phyloP scores from a whole-genome alignment of 1,284 basidiomycete species.

The Tilletia horrida region DNA sequence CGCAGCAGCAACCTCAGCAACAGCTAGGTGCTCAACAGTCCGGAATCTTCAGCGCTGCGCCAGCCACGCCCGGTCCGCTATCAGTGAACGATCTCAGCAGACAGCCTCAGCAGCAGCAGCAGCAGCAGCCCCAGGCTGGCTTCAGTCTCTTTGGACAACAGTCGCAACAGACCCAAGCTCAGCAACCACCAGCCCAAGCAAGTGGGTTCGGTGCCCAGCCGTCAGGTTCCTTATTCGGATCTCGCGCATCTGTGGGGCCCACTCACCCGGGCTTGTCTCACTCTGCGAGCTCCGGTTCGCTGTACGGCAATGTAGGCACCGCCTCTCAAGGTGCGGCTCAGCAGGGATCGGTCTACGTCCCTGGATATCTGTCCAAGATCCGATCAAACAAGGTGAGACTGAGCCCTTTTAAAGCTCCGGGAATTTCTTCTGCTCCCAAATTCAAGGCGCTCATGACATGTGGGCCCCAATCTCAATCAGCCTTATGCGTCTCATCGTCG shows the following conservation, averaged over 20 bases:
- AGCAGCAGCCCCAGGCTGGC: slow-evolving; percentile 6
- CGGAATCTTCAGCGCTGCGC: neutral
- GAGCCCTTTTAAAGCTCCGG: too few species aligned
- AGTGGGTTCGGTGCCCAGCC: neutral
- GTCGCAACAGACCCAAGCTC: neutral
- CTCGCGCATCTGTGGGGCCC: neutral
- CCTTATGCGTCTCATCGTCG: slow-evolving; percentile 12
- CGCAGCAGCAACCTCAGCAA: neutral
- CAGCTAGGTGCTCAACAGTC: neutral
- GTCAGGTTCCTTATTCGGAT: neutral
- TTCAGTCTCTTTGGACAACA: slow-evolving; percentile 8
- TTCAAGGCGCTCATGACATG: neutral
- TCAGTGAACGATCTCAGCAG: slow-evolving; percentile 14
- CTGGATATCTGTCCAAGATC: slow-evolving; percentile 17
- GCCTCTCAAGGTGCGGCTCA: neutral
- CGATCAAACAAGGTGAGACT: slow-evolving; percentile 15
- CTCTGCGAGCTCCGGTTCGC: slow-evolving; percentile 11
- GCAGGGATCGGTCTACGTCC: slow-evolving; percentile 4
- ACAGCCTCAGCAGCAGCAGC: slow-evolving; percentile 10
- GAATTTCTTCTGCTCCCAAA: too few species aligned
- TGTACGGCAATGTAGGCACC: neutral
- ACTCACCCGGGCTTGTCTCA: slow-evolving; percentile 1
- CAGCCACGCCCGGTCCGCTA: slow-evolving; percentile 12
- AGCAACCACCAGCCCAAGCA: neutral
- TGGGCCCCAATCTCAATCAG: neutral